These are phyloP conservation scores for Batkoa obscura DNA, from an alignment of 371 early-diverging fungal species.

Conservation along the genomic window DNA sequence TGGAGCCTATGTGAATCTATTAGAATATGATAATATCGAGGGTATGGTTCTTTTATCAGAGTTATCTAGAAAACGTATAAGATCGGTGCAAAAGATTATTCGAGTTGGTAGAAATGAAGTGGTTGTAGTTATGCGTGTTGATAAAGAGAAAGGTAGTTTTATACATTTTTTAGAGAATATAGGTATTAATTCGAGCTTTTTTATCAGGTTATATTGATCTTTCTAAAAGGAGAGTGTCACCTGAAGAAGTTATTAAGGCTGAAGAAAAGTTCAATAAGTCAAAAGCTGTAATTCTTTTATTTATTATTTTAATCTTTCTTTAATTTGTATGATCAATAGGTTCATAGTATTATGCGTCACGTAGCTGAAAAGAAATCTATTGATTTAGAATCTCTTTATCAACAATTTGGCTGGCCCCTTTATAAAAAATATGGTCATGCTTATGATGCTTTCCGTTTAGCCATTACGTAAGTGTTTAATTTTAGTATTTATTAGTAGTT, in stretches of 20 bases:
- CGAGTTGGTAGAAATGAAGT: slow-evolving; percentile 95
- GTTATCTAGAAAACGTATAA: slow-evolving; percentile 91
- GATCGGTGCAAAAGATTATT: slow-evolving; percentile 94
- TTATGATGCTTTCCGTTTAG: slow-evolving; percentile 90
- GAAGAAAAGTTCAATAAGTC: slow-evolving; percentile 94
- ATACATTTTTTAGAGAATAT: neutral
- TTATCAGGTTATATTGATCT: slow-evolving; percentile 91
- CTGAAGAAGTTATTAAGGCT: slow-evolving; percentile 88
- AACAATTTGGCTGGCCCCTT: slow-evolving; percentile 87
- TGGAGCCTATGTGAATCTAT: slow-evolving; percentile 93
- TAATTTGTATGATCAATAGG: slow-evolving; percentile 6
- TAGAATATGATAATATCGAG: slow-evolving; percentile 81
- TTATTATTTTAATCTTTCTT: neutral
- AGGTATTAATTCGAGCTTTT: neutral
- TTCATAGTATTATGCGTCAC: slow-evolving; percentile 65
- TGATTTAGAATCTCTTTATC: slow-evolving; percentile 73
- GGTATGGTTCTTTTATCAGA: slow-evolving; percentile 97
- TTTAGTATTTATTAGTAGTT: neutral
- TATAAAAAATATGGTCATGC: slow-evolving; percentile 97
- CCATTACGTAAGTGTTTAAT: slow-evolving; percentile 45
- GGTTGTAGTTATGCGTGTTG: slow-evolving; percentile 93
- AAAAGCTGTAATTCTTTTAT: slow-evolving; percentile 53
- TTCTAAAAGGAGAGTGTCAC: slow-evolving; percentile 90
- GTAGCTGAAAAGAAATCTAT: slow-evolving; percentile 79
- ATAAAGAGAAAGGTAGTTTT: slow-evolving; percentile 86